Conservation (phyloP, 2,329 filamentous ascomycete genomes). For the Colletotrichum orbiculare region DNA sequence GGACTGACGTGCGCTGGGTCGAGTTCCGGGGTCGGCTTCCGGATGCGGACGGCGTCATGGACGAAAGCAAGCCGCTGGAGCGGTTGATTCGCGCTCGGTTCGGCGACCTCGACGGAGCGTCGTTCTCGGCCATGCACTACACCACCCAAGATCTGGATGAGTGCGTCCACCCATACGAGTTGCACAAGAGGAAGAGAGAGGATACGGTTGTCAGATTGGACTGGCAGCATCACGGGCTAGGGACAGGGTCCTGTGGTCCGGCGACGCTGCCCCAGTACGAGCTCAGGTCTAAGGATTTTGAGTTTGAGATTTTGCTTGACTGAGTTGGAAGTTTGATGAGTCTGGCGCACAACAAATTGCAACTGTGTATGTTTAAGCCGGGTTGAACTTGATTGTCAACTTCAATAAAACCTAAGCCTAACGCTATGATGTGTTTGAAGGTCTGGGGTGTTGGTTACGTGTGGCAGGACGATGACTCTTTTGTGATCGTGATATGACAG, state of each 20-base stretch:
- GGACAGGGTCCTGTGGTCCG: slow-evolving; percentile 71
- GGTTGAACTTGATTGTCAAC: no score
- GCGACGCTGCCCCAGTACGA: slow-evolving; percentile 62
- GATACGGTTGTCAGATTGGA: slow-evolving; percentile 69
- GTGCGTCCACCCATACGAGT: slow-evolving; percentile 69
- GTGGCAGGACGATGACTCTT: no score
- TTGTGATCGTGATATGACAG: no score
- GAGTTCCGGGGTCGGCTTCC: slow-evolving; percentile 50
- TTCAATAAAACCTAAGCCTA: no score
- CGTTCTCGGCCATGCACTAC: slow-evolving; percentile 69
- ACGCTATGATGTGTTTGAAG: no score
- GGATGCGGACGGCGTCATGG: slow-evolving; percentile 39
- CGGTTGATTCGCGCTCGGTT: slow-evolving; percentile 57
- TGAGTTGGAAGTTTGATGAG: slow-evolving; percentile 43
- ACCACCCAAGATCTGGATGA: slow-evolving; percentile 62
- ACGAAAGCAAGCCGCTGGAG: slow-evolving; percentile 1
- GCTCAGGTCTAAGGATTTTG: slow-evolving; percentile 54
- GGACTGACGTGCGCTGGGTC: slow-evolving; percentile 72
- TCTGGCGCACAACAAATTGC: no score
- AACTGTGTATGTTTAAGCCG: not conserved
- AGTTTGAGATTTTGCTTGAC: slow-evolving; percentile 57
- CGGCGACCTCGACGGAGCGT: slow-evolving; percentile 58
- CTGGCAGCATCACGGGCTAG: slow-evolving; percentile 71
- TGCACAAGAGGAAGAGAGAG: slow-evolving; percentile 59
- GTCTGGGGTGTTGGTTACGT: no score